phyloP scores from a whole-genome alignment of 1,284 basidiomycete species.

The Mycosarcoma mackinlayi region DNA sequence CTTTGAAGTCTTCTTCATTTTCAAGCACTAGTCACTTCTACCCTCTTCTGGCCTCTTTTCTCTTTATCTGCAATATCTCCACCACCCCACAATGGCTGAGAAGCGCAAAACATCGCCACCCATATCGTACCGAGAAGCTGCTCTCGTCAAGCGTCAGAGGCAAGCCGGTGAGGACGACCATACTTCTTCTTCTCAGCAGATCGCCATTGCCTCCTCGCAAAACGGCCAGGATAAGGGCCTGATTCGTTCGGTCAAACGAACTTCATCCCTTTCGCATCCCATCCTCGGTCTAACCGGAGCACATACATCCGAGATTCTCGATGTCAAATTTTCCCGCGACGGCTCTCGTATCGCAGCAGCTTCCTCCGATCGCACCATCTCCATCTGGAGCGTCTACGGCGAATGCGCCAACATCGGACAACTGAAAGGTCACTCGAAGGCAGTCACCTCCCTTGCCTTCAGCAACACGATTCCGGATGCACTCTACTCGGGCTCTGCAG shows the following conservation, averaged over 20 bases:
- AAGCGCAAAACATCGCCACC: conserved; percentile 61
- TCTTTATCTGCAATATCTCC: no score
- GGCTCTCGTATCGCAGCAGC: conserved; percentile 61
- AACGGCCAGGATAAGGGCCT: conserved; percentile 55
- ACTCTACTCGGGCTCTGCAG: conserved; percentile 65
- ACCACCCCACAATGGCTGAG: conserved; percentile 59
- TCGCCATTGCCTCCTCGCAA: conserved; percentile 56
- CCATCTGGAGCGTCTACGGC: conserved; percentile 65
- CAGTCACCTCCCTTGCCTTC: conserved; percentile 63
- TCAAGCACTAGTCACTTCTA: not conserved
- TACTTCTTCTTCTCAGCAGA: conserved; percentile 21
- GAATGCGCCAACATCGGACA: conserved; percentile 62
- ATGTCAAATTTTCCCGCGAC: conserved; percentile 61
- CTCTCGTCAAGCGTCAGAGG: conserved; percentile 58
- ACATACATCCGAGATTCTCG: conserved; percentile 61
- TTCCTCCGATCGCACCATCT: conserved; percentile 60
- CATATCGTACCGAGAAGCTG: conserved; percentile 34
- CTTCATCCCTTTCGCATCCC: conserved; percentile 52
- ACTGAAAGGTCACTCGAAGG: conserved; percentile 62
- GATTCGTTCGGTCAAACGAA: conserved; percentile 55
- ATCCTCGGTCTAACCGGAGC: conserved; percentile 62
- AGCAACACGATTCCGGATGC: conserved; percentile 36
- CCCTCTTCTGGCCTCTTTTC: no score
- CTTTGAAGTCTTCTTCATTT: conserved; percentile 10
- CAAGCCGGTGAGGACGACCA: conserved; percentile 48